Evolutionary conservation across 257 asterid species (phyloP), one percentile per base, ranked within the genome.

Genomic region (Penstemon newberryi): DNA sequence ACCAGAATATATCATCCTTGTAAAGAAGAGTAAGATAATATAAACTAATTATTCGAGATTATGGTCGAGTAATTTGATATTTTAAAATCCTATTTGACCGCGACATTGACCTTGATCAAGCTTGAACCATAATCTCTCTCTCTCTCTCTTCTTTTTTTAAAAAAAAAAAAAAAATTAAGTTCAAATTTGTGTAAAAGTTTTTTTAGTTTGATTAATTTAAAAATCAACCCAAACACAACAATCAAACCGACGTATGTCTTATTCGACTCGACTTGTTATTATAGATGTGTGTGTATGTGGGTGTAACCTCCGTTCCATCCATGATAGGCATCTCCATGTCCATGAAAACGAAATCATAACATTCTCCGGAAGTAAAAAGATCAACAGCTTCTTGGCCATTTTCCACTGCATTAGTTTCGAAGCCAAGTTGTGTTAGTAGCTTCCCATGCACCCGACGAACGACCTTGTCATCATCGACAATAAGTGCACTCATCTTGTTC

Each of bases 301-400:
- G 33, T 25, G 33, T 15, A 50, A 84, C 90, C 81, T 73, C 45
- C 5, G 75, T 56, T 8, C 91, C 87, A 44, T 81, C 73, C 86
- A 80, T 82, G 56, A 82, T 51, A 0, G 81, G 89, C 90, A 87
- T 84, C 55, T 81, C 85, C 82, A 72, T 66, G 75, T 82, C 87
- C 89, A 87, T 87, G 5, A 82, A 53, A 49, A 82, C 76, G 3
- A 87, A 71, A 75, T 84, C 86, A 10, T 73, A 87, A 12, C 5
- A 53, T 43, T 69, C 67, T 5, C 84, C 88, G 0, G 79, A 54
- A 0, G n/a, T 56, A 70, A 66, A 77, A 50, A 83, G 78, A 9
- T 82, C 80, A 10, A 87, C 72, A 0, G 78, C 94, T 70, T 75
- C 78, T 73, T 75, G 51, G 38, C 93, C 93, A 66, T 82, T 82